Conservation (phyloP, 768 basidiomycete species). For the Crassisporium funariophilum region DNA sequence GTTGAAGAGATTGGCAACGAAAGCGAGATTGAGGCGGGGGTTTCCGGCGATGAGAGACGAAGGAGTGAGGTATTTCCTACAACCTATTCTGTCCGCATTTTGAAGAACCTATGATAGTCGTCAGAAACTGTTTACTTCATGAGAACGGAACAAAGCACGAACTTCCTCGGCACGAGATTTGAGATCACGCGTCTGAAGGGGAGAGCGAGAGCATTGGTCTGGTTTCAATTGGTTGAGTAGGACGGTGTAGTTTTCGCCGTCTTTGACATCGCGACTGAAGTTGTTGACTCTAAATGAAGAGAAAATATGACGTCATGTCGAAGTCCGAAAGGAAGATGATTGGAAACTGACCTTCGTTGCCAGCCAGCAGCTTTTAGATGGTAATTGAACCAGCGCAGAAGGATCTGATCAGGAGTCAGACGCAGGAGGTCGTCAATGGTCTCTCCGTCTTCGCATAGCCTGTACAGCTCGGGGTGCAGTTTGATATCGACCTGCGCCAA, state of each 20-base stretch:
- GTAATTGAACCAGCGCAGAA: constrained; percentile 99
- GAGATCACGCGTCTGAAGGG: constrained; percentile 83
- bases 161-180: constrained; percentile 86
- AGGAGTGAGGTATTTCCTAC: constrained; percentile 93
- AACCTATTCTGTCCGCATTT: constrained; percentile 92
- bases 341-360: constrained; percentile 64
- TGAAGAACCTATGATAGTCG: constrained; percentile 64
- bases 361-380: constrained; percentile 96
- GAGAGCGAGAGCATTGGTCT: constrained; percentile 86
- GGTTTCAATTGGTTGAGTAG: constrained; percentile 96
- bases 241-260: constrained; percentile 97
- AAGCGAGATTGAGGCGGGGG: constrained; percentile 95
- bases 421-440: constrained; percentile 94
- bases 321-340: neutral
- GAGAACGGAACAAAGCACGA: constrained; percentile 6
- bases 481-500: constrained; percentile 97
- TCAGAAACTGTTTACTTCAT: neutral
- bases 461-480: constrained; percentile 94
- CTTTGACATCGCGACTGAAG: constrained; percentile 96
- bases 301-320: constrained; percentile 18
- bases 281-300: constrained; percentile 77
- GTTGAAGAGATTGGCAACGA: constrained; percentile 99
- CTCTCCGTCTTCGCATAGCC: constrained; percentile 95
- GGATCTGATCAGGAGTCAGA: constrained; percentile 94
- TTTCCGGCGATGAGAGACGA: constrained; percentile 92